These are phyloP conservation scores for Syncephalis fuscata DNA, from an alignment of 371 early-diverging fungal species.

Conservation along the genomic window DNA sequence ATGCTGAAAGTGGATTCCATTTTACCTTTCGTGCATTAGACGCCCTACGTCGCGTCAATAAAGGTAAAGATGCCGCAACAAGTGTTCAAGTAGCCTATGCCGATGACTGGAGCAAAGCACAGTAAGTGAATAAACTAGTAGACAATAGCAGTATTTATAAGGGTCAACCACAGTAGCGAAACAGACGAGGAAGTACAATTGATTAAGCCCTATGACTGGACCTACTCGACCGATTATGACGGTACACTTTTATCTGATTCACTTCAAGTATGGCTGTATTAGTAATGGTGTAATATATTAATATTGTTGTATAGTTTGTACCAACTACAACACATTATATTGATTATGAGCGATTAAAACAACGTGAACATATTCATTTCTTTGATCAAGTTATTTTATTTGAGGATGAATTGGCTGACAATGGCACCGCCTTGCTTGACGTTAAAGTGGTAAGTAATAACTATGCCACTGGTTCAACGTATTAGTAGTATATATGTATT, in stretches of 20 bases:
- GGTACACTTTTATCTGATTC: slow-evolving; percentile 26
- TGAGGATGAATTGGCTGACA: slow-evolving; percentile 94
- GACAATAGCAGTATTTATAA: background rate
- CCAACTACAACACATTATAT: slow-evolving; percentile 22
- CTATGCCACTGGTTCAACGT: too few relatives aligned
- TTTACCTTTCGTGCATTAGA: slow-evolving; percentile 49
- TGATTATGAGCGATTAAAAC: slow-evolving; percentile 54
- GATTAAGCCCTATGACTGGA: slow-evolving; percentile 91
- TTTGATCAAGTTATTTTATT: slow-evolving; percentile 80
- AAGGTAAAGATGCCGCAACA: slow-evolving; percentile 32
- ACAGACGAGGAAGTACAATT: slow-evolving; percentile 61
- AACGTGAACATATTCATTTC: slow-evolving; percentile 73
- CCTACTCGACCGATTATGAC: slow-evolving; percentile 61
- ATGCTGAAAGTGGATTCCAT: slow-evolving; percentile 20
- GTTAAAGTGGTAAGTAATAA: slow-evolving; percentile 53
- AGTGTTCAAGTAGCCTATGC: slow-evolving; percentile 70
- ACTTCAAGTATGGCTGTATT: slow-evolving; percentile 2
- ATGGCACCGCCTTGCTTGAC: slow-evolving; percentile 67
- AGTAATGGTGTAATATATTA: background rate
- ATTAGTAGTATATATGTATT: slow-evolving; percentile 1
- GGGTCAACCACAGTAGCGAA: slow-evolving; percentile 18
- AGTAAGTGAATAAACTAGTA: slow-evolving; percentile 19
- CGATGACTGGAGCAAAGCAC: slow-evolving; percentile 63
- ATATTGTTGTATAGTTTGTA: slow-evolving; percentile 8
- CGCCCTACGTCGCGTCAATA: slow-evolving; percentile 55